Conservation (phyloP, 129 eudicot species). For the sunflower (Helianthus annuus) region DNA sequence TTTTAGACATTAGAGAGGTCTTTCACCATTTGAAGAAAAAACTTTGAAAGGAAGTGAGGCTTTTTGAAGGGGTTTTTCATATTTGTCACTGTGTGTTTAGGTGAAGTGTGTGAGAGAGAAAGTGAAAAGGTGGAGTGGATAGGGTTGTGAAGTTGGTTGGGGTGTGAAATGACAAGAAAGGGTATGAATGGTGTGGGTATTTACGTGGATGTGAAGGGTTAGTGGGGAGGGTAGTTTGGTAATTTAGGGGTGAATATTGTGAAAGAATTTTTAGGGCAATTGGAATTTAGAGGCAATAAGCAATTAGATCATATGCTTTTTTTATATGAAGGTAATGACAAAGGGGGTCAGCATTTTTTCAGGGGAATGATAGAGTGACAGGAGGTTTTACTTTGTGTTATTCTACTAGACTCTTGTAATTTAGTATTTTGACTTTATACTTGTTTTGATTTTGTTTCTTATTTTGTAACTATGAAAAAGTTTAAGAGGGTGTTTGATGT, state of each 20-base stretch:
- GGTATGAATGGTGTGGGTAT: neutral
- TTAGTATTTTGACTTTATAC: no score
- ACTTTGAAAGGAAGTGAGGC: slow-evolving; percentile 23
- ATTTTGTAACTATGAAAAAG: no score
- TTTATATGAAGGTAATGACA: slow-evolving; percentile 20
- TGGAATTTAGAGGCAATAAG: slow-evolving; percentile 18
- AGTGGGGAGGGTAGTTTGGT: slow-evolving; percentile 16
- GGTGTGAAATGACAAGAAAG: slow-evolving; percentile 13
- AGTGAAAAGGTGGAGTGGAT: slow-evolving; percentile 23
- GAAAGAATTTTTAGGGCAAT: slow-evolving; percentile 21
- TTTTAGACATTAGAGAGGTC: slow-evolving; percentile 10
- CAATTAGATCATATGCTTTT: slow-evolving; percentile 15
- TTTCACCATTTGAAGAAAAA: slow-evolving; percentile 24
- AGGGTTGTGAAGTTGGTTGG: slow-evolving; percentile 33
- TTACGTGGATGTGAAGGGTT: neutral
- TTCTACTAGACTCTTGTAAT: no score
- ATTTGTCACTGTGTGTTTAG: slow-evolving; percentile 22
- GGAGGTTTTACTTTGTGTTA: neutral
- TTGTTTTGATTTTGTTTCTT: neutral
- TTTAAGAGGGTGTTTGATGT: no score
- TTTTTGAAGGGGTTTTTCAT: slow-evolving; percentile 21
- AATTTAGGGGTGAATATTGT: neutral
- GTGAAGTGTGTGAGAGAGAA: slow-evolving; percentile 37
- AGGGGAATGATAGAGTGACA: slow-evolving; percentile 31
- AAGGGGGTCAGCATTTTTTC: slow-evolving; percentile 24